Base-by-base conservation (phyloP, 2,329 filamentous ascomycete genomes). In the Exophiala phaeomuriformis region DNA sequence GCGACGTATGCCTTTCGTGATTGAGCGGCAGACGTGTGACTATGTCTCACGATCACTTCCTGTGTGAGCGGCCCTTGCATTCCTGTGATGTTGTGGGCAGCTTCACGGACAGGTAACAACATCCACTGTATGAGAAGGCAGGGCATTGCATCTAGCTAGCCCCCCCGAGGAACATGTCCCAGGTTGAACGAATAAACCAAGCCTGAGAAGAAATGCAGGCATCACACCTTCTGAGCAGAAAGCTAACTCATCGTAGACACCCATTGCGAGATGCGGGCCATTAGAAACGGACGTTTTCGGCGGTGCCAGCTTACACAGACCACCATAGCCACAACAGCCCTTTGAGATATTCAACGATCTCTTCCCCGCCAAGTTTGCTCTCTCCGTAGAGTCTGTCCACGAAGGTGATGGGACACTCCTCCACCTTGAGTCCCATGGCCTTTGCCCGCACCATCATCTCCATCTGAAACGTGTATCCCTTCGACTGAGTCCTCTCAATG, bases 401-500 rank as follows among this genome's bases (percentile, higher is more conserved):
- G 70, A 98, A 98, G 28, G 82, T 88, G 63, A 98, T 98, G 8
- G 93, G 93, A 57, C 95, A 91, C 77, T 98, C 93, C 10, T 88
- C 88, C 32, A 98, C 91, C 36, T 84, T 87, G 75, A 82, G 95
- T 1, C 93, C 91, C 88, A 96, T 90, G 10, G 86, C 88, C 81
- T 96, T 96, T 33, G 93, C 93, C 58, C 90, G 80, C 5, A 97
- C 91, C 85, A 96, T 97, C 83, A 98, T 86, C 79, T 96, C 91
- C 93, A 98, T 98, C 82, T 98, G 93, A 78, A 98, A 98, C 39
- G 87, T 91, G 71, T 97, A 98, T 2, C 93, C 93, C 75, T 97
- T 95, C 69, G 88, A 93, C 78, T 96, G 86, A 5, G 90, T 96
- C 72, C 81, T 88, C 66, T 79, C 77, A 65, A 98, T 96, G 54